Evolutionary conservation across 306 rosid genomes (phyloP).

Genomic region (Cicer chorassanicum): DNA sequence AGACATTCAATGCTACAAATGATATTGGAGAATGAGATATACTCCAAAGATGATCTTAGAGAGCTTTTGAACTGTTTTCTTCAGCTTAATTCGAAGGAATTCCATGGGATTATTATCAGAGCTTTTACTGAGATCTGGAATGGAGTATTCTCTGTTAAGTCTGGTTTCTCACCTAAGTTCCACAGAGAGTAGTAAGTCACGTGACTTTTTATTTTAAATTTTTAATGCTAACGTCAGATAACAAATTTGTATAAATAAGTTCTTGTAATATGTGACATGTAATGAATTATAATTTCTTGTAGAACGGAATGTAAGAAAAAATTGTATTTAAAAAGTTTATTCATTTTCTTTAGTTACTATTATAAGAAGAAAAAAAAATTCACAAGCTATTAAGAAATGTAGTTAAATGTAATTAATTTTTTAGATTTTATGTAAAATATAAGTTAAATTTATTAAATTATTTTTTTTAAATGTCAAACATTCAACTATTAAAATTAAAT

Average conservation of each 20-base stretch:
- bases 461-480: no score
- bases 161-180: slow-evolving; percentile 39
- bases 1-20: slow-evolving; percentile 89
- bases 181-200: slow-evolving; percentile 51
- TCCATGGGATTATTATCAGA: slow-evolving; percentile 76
- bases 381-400: no score
- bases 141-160: slow-evolving; percentile 65
- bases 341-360: background rate
- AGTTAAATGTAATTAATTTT: no score
- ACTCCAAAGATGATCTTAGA: slow-evolving; percentile 73
- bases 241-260: no score
- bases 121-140: slow-evolving; percentile 97
- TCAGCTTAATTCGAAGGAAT: slow-evolving; percentile 74
- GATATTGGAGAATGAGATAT: slow-evolving; percentile 90
- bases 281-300: no score
- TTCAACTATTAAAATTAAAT: no score
- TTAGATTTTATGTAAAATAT: no score
- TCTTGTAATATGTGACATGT: no score
- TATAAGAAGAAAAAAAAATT: background rate
- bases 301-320: no score
- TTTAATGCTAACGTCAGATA: no score
- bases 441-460: no score
- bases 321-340: no score
- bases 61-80: slow-evolving; percentile 83
- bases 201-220: slow-evolving; percentile 47